Evolutionary conservation across 2,329 filamentous ascomycete genomes (phyloP).

Genomic region (Metarhizium humberi): DNA sequence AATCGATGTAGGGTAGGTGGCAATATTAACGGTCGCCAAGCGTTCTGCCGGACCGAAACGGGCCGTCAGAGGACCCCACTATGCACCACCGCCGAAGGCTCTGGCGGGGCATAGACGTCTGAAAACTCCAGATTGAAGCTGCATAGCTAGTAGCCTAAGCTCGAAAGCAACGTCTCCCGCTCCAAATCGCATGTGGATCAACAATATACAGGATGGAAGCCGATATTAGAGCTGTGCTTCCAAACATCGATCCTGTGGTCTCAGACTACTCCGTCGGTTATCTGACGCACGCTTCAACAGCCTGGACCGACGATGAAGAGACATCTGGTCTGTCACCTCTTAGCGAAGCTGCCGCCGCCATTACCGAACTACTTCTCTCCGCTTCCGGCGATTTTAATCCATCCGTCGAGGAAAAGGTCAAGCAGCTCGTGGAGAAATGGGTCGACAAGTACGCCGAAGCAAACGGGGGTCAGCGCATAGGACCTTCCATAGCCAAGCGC

Average conservation of each 20-base stretch:
- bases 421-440: conserved; percentile 81
- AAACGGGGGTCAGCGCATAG: conserved; percentile 61
- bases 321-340: conserved; percentile 63
- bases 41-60: neutral
- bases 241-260: conserved; percentile 78
- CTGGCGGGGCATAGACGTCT: neutral
- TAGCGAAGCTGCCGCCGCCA: conserved; percentile 70
- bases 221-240: conserved; percentile 75
- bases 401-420: conserved; percentile 67
- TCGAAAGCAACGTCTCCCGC: neutral
- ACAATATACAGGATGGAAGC: conserved; percentile 59
- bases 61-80: conserved; percentile 1
- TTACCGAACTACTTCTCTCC: conserved; percentile 84
- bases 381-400: conserved; percentile 76
- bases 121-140: conserved; percentile 1
- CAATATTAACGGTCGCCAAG: neutral
- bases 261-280: conserved; percentile 94
- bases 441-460: conserved; percentile 69
- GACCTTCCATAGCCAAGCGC: conserved; percentile 69
- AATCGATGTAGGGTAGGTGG: neutral
- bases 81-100: neutral
- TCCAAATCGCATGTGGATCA: neutral
- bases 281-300: conserved; percentile 81
- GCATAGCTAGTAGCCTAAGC: neutral
- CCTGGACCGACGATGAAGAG: conserved; percentile 69